Evolutionary conservation across 2,329 filamentous ascomycete species (phyloP), one percentile per base, ranked within the genome.

Genomic region (Nigrograna mackinnonii): DNA sequence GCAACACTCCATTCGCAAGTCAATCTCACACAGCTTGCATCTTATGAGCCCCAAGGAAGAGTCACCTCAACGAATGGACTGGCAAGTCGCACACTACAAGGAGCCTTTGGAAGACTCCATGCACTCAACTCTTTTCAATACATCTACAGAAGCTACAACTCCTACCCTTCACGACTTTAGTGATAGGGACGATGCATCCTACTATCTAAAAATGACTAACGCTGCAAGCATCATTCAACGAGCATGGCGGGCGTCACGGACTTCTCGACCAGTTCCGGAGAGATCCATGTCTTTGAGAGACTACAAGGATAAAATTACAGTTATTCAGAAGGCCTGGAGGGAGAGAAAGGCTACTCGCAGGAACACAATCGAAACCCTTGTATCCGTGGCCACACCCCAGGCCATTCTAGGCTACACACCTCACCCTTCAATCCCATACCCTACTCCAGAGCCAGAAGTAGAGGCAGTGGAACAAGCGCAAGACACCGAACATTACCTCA

Each of bases 321-420:
- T 69, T 11, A 63, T 70, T 4, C 68, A 70, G 36, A 65, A 62
- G 35, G 53, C 60, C 13, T 71, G 68, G 68, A 56, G 67, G 37
- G 50, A 67, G 43, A 60, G 57, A 44, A 67, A 57, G 39, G 54
- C 62, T 39, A 57, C 52, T 13, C 56, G 52, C 13, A 48, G 52
- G 16, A 55, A 53, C 41, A 64, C 62, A 14, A 57, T 67, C 14
- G 55, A 58, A 35, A 61, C 64, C 7, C 52, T 68, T 3, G 40
- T 68, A 18, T 57, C 13, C 55, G 62, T 21, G 56, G 58, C 28
- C 60, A 64, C 41, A 64, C 63, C 62, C 6, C 61, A 66, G 46
- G 60, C 62, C 18, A 54, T 57, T 0, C 50, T 64, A 31, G 60
- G 60, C n/a, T 20, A 12, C 16, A 22, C 17, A 21, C 62, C 60